Evolutionary conservation across 768 basidiomycete species (phyloP).

Genomic region (Tulasnella calospora): DNA sequence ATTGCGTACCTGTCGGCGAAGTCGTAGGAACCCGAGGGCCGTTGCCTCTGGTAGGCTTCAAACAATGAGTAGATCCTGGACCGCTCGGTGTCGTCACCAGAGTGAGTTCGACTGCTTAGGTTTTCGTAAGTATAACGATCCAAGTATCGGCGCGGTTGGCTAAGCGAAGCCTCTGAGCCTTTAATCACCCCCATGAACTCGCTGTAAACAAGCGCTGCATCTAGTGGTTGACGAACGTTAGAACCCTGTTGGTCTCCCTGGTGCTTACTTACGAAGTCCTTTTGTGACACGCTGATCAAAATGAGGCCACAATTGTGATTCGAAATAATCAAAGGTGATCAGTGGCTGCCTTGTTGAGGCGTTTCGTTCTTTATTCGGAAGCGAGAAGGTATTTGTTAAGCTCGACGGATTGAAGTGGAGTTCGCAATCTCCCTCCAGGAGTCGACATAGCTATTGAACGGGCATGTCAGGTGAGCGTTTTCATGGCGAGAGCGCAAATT

Average conservation of each 20-base stretch:
- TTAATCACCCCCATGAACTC: slow-evolving; percentile 35
- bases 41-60: slow-evolving; percentile 46
- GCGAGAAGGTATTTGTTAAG: not conserved
- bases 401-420: slow-evolving; percentile 5
- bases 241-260: not conserved
- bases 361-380: not conserved
- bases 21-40: slow-evolving; percentile 45
- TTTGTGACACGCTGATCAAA: slow-evolving; percentile 16
- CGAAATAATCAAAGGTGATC: slow-evolving; percentile 12
- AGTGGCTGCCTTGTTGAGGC: not conserved
- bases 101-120: slow-evolving; percentile 50
- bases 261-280: not conserved
- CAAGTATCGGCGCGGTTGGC: slow-evolving; percentile 40
- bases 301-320: slow-evolving; percentile 23
- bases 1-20: slow-evolving; percentile 52
- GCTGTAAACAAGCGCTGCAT: slow-evolving; percentile 24
- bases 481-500: not conserved
- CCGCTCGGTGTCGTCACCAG: slow-evolving; percentile 51
- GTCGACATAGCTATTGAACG: slow-evolving; percentile 14
- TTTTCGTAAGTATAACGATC: slow-evolving; percentile 44
- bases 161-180: slow-evolving; percentile 56
- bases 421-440: slow-evolving; percentile 20
- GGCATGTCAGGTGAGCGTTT: not conserved
- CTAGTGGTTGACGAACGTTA: not conserved
- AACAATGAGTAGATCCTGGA: slow-evolving; percentile 52